phyloP scores from a whole-genome alignment of 2,329 filamentous ascomycete genomes.

The Cercospora sp. region DNA sequence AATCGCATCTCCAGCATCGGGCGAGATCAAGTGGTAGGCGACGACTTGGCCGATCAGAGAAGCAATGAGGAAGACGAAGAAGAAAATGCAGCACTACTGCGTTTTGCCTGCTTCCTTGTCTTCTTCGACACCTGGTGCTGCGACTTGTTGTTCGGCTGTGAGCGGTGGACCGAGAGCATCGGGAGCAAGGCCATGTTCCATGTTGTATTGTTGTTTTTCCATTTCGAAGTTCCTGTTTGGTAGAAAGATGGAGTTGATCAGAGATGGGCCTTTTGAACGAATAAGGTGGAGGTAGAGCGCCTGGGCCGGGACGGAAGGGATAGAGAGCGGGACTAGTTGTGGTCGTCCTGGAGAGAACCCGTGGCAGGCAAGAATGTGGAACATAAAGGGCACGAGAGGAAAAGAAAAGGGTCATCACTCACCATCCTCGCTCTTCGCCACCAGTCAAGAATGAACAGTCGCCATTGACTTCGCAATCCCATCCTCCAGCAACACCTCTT shows the following conservation, averaged over 20 bases:
- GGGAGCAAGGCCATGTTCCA: constrained; percentile 9
- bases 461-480: constrained; percentile 77
- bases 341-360: not conserved
- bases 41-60: not conserved
- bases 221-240: constrained; percentile 38
- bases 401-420: constrained; percentile 37
- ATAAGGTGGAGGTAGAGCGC: not conserved
- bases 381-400: not conserved
- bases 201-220: constrained; percentile 25
- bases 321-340: not conserved
- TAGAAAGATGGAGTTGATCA: constrained; percentile 13
- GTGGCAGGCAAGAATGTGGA: not conserved
- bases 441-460: constrained; percentile 79
- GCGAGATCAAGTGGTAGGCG: not conserved
- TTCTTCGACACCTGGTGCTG: not conserved
- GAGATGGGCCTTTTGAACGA: not conserved
- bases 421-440: constrained; percentile 90
- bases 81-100: constrained; percentile 4
- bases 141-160: constrained; percentile 20
- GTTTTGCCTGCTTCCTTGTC: constrained; percentile 4
- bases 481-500: constrained; percentile 70
- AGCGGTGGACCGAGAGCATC: constrained; percentile 5
- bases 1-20: not conserved
- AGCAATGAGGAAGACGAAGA: not conserved
- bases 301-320: not conserved